Evolutionary conservation across 805 yeast genomes (phyloP), one percentile per base, ranked within the genome.

Genomic region (Candida jianshihensis): DNA sequence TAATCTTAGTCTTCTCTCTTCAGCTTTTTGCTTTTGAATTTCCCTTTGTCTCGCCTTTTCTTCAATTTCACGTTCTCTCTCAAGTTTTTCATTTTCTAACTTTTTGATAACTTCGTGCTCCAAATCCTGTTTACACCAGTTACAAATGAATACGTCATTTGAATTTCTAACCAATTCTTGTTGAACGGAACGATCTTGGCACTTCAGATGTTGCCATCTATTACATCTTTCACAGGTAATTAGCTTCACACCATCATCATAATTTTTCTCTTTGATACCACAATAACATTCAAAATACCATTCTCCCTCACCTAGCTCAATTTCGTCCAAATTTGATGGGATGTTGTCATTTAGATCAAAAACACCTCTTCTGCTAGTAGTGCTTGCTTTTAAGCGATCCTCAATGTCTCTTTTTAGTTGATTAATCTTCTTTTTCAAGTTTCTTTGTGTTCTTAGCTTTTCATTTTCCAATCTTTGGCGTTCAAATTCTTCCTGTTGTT

Each of bases 251-350:
- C 65, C 66, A 43, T 61, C 66, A 39, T 62, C 67, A 34, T 47
- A 59, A 35, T 62, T 57, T 27, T 51, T 45, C 29, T 53, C 53
- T 39, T 54, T 53, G 19, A 56, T 45, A n/a, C 64, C 65, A 51
- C 66, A 61, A 21, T 42, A 35, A 33, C 67, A 62, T 30, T 62
- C 66, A 38, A 62, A 62, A 29, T 54, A 39, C 67, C 67, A 62
- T 22, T 50, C 56, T 30, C 54, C 56, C 37, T 63, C 66, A 25
- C 57, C 59, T 31, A 61, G 41, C 40, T 59, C 62, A 31, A 50
- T 40, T 10, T 34, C 41, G 3, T 42, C 46, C 14, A 42, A 21
- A 10, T 35, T 33, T 6, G 40, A 39, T 5, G 44, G 40, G 9
- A 34, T 36, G 41, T 57, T 43, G 30, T 70, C 61, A 30, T 67